Base-by-base conservation (phyloP, 345 rosid genomes). In the Syzygium grande region DNA sequence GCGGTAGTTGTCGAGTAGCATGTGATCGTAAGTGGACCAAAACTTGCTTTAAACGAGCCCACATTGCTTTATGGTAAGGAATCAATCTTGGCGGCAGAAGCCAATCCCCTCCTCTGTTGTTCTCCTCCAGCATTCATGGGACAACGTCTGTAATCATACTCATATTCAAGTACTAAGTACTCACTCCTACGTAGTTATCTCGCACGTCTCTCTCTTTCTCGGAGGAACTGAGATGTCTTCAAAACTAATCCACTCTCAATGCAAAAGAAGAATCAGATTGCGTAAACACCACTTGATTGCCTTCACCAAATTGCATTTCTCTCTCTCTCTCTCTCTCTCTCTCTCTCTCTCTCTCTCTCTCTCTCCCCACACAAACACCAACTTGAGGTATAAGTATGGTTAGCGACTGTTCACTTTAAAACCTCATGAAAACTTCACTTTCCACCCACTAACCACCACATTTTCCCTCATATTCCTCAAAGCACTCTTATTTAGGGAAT, bases 211-310 rank as follows among this genome's bases (percentile, higher is more conserved):
- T 63, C 80, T 73, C 80, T 73, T 49, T 73, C 80, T 1, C 4
- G 7, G 63, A 29, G 87, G 78, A 88, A 41, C 34, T 79, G 89
- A 88, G 94, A 88, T 94, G 88, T 89, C 95, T 94, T 92, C 87
- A 89, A 92, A 89, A 87, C 85, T 92, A 93, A 94, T 93, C 92
- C 91, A 93, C 46, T 86, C 84, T 88, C 34, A 59, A 89, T 88
- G 91, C 91, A 91, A 93, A 93, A 92, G 91, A 89, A 91, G 90
- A 90, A 90, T 90, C 91, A 87, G 87, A 93, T 92, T 88, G 95
- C 96, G 93, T 94, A 91, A 92, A 89, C 85, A 53, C 94, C 91
- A 93, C 95, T 90, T 90, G 90, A 91, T 92, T 90, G 93, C 89
- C 51, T 73, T 90, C 92, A 93, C 91, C 95, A 92, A 89, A 89